Conservation (phyloP, 768 basidiomycete genomes). For the Pleurotus salmoneostramineus region DNA sequence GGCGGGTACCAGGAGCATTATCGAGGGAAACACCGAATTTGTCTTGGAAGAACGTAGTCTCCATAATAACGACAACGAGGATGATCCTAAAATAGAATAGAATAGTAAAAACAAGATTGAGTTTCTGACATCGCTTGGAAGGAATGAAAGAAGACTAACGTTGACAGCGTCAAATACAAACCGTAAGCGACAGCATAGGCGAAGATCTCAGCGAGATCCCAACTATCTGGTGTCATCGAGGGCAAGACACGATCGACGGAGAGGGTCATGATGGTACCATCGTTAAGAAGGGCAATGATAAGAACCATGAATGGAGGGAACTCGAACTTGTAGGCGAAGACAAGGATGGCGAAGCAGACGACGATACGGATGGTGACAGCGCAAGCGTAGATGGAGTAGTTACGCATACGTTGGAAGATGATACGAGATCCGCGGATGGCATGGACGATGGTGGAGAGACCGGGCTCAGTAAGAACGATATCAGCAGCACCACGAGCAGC, state of each 20-base stretch:
- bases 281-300: conserved; percentile 94
- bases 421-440: conserved; percentile 97
- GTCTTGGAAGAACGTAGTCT: conserved; percentile 87
- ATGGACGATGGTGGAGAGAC: conserved; percentile 98
- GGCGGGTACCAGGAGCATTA: conserved; percentile 19
- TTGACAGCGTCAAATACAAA: conserved; percentile 87
- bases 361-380: conserved; percentile 98
- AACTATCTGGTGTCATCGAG: conserved; percentile 87
- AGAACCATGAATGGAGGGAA: conserved; percentile 99
- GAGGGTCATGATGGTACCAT: conserved; percentile 99
- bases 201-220: conserved; percentile 97
- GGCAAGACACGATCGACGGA: conserved; percentile 95
- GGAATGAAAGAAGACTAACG: conserved; percentile 47
- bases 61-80: conserved; percentile 78
- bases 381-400: conserved; percentile 97
- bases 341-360: conserved; percentile 93
- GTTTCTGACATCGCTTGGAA: conserved; percentile 8
- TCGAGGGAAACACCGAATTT: conserved; percentile 72
- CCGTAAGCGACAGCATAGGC: conserved; percentile 94
- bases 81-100: conserved; percentile 44
- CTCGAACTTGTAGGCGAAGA: conserved; percentile 94
- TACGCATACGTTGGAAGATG: conserved; percentile 99
- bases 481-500: conserved; percentile 98
- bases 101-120: background rate
- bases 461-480: conserved; percentile 96